phyloP scores from a whole-genome alignment of 345 rosid species.

The Lepidium didymum region DNA sequence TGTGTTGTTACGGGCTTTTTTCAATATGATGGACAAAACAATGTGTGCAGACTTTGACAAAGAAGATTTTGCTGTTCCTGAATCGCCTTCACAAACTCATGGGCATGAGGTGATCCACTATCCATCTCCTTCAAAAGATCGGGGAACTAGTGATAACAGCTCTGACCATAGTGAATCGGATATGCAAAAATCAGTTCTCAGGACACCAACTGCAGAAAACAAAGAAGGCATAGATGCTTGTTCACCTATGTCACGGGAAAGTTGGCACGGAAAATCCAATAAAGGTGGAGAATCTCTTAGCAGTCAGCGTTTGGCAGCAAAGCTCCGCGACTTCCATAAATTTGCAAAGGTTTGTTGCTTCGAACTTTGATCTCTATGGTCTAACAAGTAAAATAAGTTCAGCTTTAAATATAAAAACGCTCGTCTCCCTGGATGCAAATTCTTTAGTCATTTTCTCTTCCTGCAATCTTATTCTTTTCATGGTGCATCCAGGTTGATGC shows the following conservation, averaged over 20 bases:
- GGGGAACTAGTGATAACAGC: constrained; percentile 39
- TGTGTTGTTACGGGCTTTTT: constrained; percentile 58
- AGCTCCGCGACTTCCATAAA: constrained; percentile 93
- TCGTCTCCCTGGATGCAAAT: neutral
- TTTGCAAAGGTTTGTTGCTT: constrained; percentile 71
- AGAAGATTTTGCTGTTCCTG: constrained; percentile 60
- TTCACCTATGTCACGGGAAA: constrained; percentile 71
- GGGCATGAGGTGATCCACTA: constrained; percentile 35
- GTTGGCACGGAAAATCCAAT: constrained; percentile 60
- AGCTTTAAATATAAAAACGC: neutral
- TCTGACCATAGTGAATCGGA: constrained; percentile 63
- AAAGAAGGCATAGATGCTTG: constrained; percentile 56
- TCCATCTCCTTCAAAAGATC: constrained; percentile 57
- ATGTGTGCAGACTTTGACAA: constrained; percentile 60
- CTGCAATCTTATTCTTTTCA: neutral
- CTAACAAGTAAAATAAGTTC: neutral
- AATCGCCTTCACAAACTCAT: constrained; percentile 43
- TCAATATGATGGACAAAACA: constrained; percentile 57
- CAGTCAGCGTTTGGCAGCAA: constrained; percentile 73
- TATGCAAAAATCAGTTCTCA: constrained; percentile 46
- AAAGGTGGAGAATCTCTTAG: constrained; percentile 71
- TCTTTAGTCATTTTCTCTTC: neutral
- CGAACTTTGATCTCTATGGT: neutral
- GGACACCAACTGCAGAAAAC: constrained; percentile 50
- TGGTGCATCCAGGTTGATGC: constrained; percentile 57